Percentiles rank a stretch among this genome's conserved stretches.
Conservation (phyloP, 352 stramenopile species). For the Pythium aphanidermatum region DNA sequence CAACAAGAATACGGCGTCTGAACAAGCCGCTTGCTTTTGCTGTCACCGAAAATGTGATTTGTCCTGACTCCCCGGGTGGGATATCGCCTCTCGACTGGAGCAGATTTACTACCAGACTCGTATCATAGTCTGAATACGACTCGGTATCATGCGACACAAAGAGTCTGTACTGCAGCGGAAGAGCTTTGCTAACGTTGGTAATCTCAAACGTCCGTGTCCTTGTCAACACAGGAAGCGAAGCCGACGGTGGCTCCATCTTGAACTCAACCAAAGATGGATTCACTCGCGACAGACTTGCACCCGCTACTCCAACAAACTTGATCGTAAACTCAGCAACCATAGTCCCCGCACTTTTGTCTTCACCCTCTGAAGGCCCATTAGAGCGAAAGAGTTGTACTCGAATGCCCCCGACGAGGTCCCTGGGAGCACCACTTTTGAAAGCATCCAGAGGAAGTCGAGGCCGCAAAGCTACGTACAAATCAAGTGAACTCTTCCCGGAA, state of each 20-base stretch:
- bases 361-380: constrained; percentile 15
- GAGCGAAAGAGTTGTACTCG: constrained; percentile 74
- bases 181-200: constrained; percentile 73
- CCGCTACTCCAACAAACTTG: constrained; percentile 83
- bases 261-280: constrained; percentile 66
- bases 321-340: constrained; percentile 85
- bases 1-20: constrained; percentile 69
- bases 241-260: constrained; percentile 58
- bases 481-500: constrained; percentile 50
- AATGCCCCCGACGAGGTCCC: constrained; percentile 83
- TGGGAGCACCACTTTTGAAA: constrained; percentile 69
- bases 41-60: constrained; percentile 56
- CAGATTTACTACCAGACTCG: constrained; percentile 59
- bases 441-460: constrained; percentile 73
- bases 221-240: constrained; percentile 25
- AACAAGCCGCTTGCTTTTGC: constrained; percentile 74
- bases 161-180: constrained; percentile 70
- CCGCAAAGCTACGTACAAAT: constrained; percentile 77
- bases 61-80: constrained; percentile 38
- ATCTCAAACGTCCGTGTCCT: constrained; percentile 72
- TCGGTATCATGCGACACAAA: constrained; percentile 58
- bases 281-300: constrained; percentile 71
- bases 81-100: constrained; percentile 73
- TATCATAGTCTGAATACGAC: constrained; percentile 74
- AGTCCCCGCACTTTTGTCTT: constrained; percentile 42